phyloP scores from a whole-genome alignment of 257 asterid species.

The Nyctanthes arbortristis region DNA sequence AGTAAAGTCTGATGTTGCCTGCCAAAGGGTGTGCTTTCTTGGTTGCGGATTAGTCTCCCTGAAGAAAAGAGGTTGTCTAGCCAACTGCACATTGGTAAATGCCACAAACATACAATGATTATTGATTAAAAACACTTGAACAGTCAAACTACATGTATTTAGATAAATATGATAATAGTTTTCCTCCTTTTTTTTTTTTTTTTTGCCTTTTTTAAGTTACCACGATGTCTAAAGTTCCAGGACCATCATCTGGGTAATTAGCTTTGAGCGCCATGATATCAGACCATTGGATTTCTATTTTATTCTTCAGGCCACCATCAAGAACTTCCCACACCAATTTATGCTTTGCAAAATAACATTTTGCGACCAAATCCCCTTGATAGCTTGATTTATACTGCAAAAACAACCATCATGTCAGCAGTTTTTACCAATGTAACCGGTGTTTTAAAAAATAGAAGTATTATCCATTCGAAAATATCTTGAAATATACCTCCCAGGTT shows the following conservation, averaged over 20 bases:
- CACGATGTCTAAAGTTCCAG: conserved; percentile 74
- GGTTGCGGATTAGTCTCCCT: conserved; percentile 96
- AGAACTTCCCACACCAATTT: conserved; percentile 97
- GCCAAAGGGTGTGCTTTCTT: conserved; percentile 94
- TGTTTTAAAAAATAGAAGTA: background rate
- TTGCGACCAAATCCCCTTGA: conserved; percentile 88
- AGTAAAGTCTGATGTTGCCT: conserved; percentile 88
- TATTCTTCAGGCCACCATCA: conserved; percentile 92
- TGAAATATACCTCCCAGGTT: conserved; percentile 76
- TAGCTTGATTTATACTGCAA: conserved; percentile 83
- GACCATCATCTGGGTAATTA: conserved; percentile 60
- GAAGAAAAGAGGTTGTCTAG: conserved; percentile 84
- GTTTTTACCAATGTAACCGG: background rate
- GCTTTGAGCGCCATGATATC: conserved; percentile 82
- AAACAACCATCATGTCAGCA: background rate
- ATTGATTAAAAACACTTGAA: background rate
- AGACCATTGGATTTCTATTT: conserved; percentile 89
- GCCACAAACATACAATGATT: background rate
- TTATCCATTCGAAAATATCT: background rate
- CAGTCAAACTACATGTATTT: background rate
- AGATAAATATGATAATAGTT: background rate
- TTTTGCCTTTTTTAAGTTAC: no score
- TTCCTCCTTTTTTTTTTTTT: no score
- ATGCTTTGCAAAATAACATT: conserved; percentile 91
- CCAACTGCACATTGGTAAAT: conserved; percentile 48